Evolutionary conservation across 495 filamentous ascomycete genomes (phyloP).

Genomic region (Ascobolus immersus): DNA sequence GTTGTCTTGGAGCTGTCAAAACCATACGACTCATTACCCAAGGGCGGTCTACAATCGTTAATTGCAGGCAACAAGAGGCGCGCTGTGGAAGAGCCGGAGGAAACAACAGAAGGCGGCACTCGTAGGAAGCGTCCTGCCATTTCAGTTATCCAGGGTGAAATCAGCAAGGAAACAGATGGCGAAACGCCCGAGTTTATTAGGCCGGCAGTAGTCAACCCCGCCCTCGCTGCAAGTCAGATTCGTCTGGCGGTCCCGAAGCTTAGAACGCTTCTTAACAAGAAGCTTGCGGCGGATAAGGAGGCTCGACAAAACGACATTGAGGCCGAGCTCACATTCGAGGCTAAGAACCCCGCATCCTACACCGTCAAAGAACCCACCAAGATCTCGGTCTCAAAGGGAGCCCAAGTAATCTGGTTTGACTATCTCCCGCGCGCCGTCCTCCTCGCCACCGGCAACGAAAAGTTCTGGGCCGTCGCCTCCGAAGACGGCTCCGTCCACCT

Average conservation of each 20-base stretch:
- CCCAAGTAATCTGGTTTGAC: constrained; percentile 77
- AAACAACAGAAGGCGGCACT: constrained; percentile 38
- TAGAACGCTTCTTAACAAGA: constrained; percentile 43
- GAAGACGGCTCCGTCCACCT: constrained; percentile 83
- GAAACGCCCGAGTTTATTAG: constrained; percentile 68
- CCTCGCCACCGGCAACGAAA: constrained; percentile 63
- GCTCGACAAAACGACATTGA: neutral
- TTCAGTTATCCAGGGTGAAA: constrained; percentile 33
- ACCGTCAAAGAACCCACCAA: constrained; percentile 54
- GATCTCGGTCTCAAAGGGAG: constrained; percentile 55
- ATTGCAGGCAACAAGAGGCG: constrained; percentile 86
- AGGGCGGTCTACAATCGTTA: constrained; percentile 62
- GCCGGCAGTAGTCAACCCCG: constrained; percentile 62
- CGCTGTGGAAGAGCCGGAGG: constrained; percentile 35
- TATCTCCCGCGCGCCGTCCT: constrained; percentile 64
- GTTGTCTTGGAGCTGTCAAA: constrained; percentile 76
- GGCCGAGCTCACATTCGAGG: constrained; percentile 46
- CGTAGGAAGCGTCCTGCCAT: constrained; percentile 35
- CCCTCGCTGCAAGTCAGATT: constrained; percentile 57
- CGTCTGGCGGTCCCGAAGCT: constrained; percentile 74
- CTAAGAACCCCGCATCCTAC: constrained; percentile 34
- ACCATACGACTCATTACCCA: constrained; percentile 78
- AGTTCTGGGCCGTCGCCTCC: constrained; percentile 76
- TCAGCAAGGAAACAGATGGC: constrained; percentile 29
- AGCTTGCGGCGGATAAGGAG: too few species aligned